Conservation (phyloP, 2,329 filamentous ascomycete species). For the Grosmannia penicillata region DNA sequence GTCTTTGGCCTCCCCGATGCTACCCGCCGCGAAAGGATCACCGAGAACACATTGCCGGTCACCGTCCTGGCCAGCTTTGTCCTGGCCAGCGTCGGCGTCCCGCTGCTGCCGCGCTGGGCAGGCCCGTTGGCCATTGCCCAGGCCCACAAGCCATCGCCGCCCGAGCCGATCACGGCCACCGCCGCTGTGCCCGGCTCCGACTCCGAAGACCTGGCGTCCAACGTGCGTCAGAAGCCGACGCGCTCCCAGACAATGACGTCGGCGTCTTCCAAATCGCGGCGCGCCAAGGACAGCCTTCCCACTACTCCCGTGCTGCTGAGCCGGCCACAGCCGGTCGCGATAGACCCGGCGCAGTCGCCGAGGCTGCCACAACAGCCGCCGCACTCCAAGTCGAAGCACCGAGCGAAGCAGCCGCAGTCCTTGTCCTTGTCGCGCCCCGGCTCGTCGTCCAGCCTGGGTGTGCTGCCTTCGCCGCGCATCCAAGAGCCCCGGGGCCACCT, state of each 20-base stretch:
- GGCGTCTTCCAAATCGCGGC: slow-evolving; percentile 33
- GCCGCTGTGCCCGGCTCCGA: slow-evolving; percentile 9
- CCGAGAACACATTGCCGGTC: slow-evolving; percentile 67
- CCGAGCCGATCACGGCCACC: slow-evolving; percentile 29
- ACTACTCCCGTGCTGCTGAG: no score
- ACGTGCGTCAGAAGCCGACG: slow-evolving; percentile 29
- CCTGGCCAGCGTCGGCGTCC: slow-evolving; percentile 59
- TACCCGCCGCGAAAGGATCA: slow-evolving; percentile 57
- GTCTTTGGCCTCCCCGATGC: slow-evolving; percentile 66
- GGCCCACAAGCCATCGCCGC: slow-evolving; percentile 56
- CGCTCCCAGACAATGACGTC: slow-evolving; percentile 54
- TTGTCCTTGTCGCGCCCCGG: slow-evolving; percentile 6
- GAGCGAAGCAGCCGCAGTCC: not conserved
- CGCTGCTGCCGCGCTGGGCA: slow-evolving; percentile 61
- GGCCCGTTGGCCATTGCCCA: slow-evolving; percentile 72
- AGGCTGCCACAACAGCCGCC: not conserved
- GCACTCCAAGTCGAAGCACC: slow-evolving; percentile 3
- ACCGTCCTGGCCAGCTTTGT: slow-evolving; percentile 71
- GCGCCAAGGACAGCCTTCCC: slow-evolving; percentile 23
- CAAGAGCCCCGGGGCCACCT: not conserved
- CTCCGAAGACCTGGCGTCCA: slow-evolving; percentile 11
- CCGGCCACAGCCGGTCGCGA: slow-evolving; percentile 8
- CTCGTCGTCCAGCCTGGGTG: slow-evolving; percentile 17
- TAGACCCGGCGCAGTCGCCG: slow-evolving; percentile 6
- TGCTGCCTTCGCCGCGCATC: slow-evolving; percentile 20